Evolutionary conservation across 2,329 filamentous ascomycete genomes (phyloP).

Genomic region (Fonsecaea monophora): DNA sequence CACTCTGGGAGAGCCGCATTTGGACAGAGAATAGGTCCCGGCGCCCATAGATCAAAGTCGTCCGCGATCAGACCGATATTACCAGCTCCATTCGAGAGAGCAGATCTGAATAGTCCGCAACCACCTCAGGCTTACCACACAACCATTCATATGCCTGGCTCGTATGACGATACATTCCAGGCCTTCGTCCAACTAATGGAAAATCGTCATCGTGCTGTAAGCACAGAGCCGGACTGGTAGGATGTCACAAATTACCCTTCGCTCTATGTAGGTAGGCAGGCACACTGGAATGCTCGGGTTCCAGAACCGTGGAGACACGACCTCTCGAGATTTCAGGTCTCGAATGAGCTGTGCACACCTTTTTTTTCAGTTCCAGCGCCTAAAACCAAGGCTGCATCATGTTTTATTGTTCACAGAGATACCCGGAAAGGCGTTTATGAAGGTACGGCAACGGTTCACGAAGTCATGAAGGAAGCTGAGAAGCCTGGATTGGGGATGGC

Average conservation of each 20-base stretch:
- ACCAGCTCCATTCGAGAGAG: not conserved
- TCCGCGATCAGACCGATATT: not conserved
- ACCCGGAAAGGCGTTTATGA: not conserved
- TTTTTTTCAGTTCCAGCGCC: not conserved
- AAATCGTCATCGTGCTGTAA: not conserved
- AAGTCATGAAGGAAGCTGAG: not conserved
- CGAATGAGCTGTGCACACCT: not conserved
- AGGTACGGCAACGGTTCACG: not conserved
- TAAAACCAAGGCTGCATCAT: not conserved
- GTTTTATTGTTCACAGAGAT: not conserved
- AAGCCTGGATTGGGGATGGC: not conserved
- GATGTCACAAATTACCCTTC: not conserved
- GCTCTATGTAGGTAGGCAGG: not conserved
- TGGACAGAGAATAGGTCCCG: not conserved
- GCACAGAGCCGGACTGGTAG: not conserved
- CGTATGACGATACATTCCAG: conserved; percentile 26
- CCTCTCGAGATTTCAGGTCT: not conserved
- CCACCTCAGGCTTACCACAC: not conserved
- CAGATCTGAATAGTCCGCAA: conserved; percentile 10
- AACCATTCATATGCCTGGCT: not conserved
- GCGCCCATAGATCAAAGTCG: not conserved
- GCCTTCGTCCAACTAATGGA: not conserved
- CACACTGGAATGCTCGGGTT: not conserved
- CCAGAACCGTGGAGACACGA: not conserved
- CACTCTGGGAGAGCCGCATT: not conserved